These are phyloP conservation scores for Tricholoma hemisulphureum DNA, from an alignment of 768 basidiomycete species.

Conservation along the genomic window DNA sequence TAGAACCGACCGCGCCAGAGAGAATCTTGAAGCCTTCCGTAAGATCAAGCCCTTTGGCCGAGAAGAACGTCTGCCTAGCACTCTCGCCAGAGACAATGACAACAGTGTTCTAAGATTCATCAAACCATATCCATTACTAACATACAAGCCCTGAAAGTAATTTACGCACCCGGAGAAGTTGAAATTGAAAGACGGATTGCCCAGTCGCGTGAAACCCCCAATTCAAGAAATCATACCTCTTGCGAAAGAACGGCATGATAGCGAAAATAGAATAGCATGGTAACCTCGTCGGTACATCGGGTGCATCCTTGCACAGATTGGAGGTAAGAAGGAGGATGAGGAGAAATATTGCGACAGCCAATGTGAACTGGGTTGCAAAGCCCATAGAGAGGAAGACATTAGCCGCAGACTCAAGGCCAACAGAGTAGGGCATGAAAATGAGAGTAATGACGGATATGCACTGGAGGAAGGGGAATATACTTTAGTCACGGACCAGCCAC, in stretches of 20 bases:
- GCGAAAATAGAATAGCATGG: conserved; percentile 59
- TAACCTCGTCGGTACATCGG: conserved; percentile 53
- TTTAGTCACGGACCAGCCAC: conserved; percentile 20
- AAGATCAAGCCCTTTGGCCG: conserved; percentile 68
- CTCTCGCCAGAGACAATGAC: conserved; percentile 74
- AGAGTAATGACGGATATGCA: conserved; percentile 30
- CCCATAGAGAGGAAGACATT: conserved; percentile 51
- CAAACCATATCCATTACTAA: conserved; percentile 9
- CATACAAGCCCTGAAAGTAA: conserved; percentile 1
- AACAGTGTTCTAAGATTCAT: conserved; percentile 58
- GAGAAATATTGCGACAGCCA: conserved; percentile 48
- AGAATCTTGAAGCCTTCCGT: conserved; percentile 79
- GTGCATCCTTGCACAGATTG: conserved; percentile 45
- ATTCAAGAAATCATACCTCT: conserved; percentile 69
- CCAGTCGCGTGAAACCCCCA: conserved; percentile 70
- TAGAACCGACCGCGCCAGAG: conserved; percentile 63
- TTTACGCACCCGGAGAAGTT: conserved; percentile 58
- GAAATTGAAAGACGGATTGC: conserved; percentile 66
- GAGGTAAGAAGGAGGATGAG: conserved; percentile 44
- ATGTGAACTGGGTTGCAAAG: conserved; percentile 46
- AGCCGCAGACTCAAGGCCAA: conserved; percentile 49
- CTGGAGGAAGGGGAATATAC: conserved; percentile 24
- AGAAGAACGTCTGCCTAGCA: conserved; percentile 68
- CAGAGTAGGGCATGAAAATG: conserved; percentile 47
- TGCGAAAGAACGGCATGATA: conserved; percentile 66